Base-by-base conservation (phyloP, 345 rosid genomes). In the Lumnitzera racemosa region DNA sequence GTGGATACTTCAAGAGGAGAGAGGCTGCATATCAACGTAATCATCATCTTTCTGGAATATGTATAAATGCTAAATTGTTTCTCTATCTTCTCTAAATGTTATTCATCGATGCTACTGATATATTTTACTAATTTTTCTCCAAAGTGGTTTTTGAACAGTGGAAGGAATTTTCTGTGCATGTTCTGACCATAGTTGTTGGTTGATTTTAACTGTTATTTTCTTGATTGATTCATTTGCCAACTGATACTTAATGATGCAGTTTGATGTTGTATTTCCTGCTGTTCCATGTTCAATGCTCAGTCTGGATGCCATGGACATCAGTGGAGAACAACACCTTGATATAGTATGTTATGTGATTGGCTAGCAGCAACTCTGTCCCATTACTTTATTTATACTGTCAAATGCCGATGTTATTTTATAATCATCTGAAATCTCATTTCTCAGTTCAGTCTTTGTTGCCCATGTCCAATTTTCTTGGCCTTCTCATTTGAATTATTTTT, bases 1-100 rank as follows among this genome's bases (percentile, higher is more conserved):
- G 90, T 84, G 48, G 90, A 84, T 69, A 84, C 87, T 54, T 84
- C 90, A 55, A 74, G 90, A 74, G 81, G 90, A 49, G 90, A 84
- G 76, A 76, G 63, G 31, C 70, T 84, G 8, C 84, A 67, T 12
- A 81, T 84, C 72, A 81, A 80, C 62, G 90, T 84, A 84, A 75
- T 57, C 9, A 51, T 46, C 57, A 59, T 56, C n/a, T 4, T 3
- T 61, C n/a, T 24, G n/a, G 9, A 24, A 14, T 46, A 36, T 10
- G 43, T 9, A 15, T 31, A 15, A 15, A 41, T 15, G 62, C 29
- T n/a, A 17, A 12, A 24, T 14, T n/a, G 25, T 63, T 46, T 20
- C 10, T 55, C 13, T 56, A 9, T 12, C 14, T 29, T n/a, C 17
- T 51, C 2, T 52, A 12, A 36, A 36, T 36, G 7, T 5, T 3